Evolutionary conservation across 306 rosid species (phyloP), one percentile per base, ranked within the genome.

Genomic region (Sechiopsis laciniata): DNA sequence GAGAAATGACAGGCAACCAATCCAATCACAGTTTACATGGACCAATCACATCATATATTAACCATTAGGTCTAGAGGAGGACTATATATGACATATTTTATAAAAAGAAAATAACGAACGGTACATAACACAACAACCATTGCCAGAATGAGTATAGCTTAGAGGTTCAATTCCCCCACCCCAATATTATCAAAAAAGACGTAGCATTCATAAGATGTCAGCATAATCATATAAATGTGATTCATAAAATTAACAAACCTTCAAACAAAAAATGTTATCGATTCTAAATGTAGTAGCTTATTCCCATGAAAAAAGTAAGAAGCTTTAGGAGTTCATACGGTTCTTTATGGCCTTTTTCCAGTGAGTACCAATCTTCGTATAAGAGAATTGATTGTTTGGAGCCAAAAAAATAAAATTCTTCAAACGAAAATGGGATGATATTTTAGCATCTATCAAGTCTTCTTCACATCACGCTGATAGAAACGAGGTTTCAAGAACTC

Each of bases 1-100:
- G 7, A 66, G 72, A 66, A 20, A 66, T 45, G 17, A 42, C 26
- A 42, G 37, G 53, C 22, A 63, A 9, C 70, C 48, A 63, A 65
- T 65, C 29, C 32, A 6, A 66, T 16, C 53, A 66, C 72, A 11
- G 55, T 42, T 17, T 10, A 65, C 22, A 63, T 35, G 15, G 21
- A 26, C 24, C 50, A 66, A 64, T 8, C 20, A 0, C 11, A 66
- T 42, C 29, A 40, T 42, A 42, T 37, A 42, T 66, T 10, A 42
- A 10, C 29, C 51, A 42, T 1, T 19, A 5, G 2, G 6, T 19
- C 46, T 5, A 10, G 29, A 66, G 53, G 3, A 42, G 45, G 67
- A 61, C 29, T 19, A 0, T 51, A 37, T n/a, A 40, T 16, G 3
- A 4, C 26, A 64, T 16, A 40, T 37, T 64, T 7, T 64, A n/a